Conservation (phyloP, 805 yeast genomes). For the Yarrowia bubula region DNA sequence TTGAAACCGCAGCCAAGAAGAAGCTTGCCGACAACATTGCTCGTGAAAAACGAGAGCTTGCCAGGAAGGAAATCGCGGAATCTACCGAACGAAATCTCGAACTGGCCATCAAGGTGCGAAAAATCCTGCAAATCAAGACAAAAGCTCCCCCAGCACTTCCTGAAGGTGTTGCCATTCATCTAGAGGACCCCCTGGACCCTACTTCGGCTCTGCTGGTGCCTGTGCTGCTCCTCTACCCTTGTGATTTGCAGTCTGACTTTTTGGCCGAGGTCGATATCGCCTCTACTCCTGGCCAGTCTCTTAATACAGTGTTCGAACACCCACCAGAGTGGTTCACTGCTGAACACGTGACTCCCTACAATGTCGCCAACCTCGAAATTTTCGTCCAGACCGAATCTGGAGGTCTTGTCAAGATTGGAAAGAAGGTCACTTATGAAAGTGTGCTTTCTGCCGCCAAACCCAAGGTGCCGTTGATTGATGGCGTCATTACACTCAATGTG, state of each 20-base stretch:
- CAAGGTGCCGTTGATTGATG: slow-evolving; percentile 73
- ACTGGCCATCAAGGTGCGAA: slow-evolving; percentile 62
- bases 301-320: slow-evolving; percentile 60
- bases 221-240: slow-evolving; percentile 75
- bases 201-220: slow-evolving; percentile 80
- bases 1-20: slow-evolving; percentile 47
- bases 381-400: slow-evolving; percentile 81
- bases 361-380: slow-evolving; percentile 58
- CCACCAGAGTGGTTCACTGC: slow-evolving; percentile 69
- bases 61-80: slow-evolving; percentile 41
- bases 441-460: slow-evolving; percentile 63
- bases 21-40: slow-evolving; percentile 32
- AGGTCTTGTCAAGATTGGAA: slow-evolving; percentile 83
- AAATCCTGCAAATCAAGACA: slow-evolving; percentile 50
- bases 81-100: slow-evolving; percentile 45
- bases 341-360: slow-evolving; percentile 56
- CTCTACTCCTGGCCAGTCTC: slow-evolving; percentile 60
- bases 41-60: slow-evolving; percentile 32
- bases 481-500: slow-evolving; percentile 65
- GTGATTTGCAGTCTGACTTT: slow-evolving; percentile 79
- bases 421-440: slow-evolving; percentile 62
- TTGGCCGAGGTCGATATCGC: slow-evolving; percentile 73
- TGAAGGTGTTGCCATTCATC: slow-evolving; percentile 37
- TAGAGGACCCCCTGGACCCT: slow-evolving; percentile 41
- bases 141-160: slow-evolving; percentile 56